Evolutionary conservation across 345 rosid species (phyloP), one percentile per base, ranked within the genome.

Genomic region (Salix exigua): DNA sequence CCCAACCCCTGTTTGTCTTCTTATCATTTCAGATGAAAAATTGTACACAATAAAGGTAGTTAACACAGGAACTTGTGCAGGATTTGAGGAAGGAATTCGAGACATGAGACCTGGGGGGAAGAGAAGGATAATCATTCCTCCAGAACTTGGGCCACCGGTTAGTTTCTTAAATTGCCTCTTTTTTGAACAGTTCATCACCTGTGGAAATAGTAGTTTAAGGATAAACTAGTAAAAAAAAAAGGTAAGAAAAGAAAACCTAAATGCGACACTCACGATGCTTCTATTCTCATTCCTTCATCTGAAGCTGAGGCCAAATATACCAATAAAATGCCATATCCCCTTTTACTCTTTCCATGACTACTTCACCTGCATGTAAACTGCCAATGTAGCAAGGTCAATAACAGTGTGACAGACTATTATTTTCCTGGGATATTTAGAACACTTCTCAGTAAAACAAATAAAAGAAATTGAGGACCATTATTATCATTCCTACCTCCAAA

Each of bases 131-230:
- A 89, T 96, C 78, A 91, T 96, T 81, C 98, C 99, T 73, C 99
- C 98, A 13, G 98, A 96, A 78, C 87, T 96, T 42, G 99, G 99
- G 84, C 99, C 99, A 68, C 99, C 98, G 66, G 99, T 93, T 23
- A 82, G 98, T 89, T 73, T 77, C 79, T 60, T 35, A 1, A 13
- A 51, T 71, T 2, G 10, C 11, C 46, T 66, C 58, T 19, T 0
- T 51, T 33, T 19, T 51, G 58, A 23, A 51, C 7, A 51, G 19
- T 51, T 51, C 58, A 19, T n/a, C n/a, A 51, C 19, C 25, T 69
- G 19, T 68, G 35, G 18, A 40, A 44, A 40, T 68, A 16, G 38
- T 3, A 16, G 68, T 26, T 25, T 5, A 19, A 35, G 42, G n/a
- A 18, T 66, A 26, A 21, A 37, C 21, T 33, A 18, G n/a, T 17